Conservation (phyloP, 2,329 filamentous ascomycete genomes). For the Claviceps pusilla region DNA sequence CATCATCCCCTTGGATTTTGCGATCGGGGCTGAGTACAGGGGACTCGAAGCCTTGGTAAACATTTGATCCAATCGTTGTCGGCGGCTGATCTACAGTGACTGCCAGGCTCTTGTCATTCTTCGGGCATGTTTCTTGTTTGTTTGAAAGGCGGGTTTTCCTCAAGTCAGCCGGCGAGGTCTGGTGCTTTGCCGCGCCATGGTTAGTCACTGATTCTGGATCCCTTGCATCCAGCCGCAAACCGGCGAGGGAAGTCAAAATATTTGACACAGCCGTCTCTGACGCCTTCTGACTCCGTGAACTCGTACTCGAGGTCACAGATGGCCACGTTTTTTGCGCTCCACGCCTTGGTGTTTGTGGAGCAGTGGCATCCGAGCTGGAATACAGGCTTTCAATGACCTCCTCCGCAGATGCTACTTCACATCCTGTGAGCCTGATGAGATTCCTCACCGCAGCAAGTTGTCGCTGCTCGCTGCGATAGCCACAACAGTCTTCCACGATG, state of each 20-base stretch:
- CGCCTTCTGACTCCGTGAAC: not conserved
- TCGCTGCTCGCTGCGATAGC: slow-evolving; percentile 54
- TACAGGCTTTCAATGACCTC: slow-evolving; percentile 34
- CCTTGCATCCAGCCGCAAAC: slow-evolving; percentile 16
- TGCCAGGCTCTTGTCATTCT: not conserved
- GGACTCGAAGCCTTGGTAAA: not conserved
- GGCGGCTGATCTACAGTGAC: not conserved
- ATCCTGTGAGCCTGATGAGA: slow-evolving; percentile 62
- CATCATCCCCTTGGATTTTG: not conserved
- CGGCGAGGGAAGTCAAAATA: slow-evolving; percentile 18
- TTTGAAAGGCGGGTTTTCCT: slow-evolving; percentile 6
- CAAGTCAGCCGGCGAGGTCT: slow-evolving; percentile 6
- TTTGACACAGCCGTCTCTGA: slow-evolving; percentile 10
- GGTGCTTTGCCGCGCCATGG: not conserved
- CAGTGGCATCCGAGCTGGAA: slow-evolving; percentile 5
- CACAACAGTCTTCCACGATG: slow-evolving; percentile 76
- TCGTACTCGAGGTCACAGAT: not conserved
- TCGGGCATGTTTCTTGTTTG: slow-evolving; percentile 6
- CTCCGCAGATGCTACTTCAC: slow-evolving; percentile 44
- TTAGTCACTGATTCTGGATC: slow-evolving; percentile 9
- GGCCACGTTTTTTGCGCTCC: not conserved
- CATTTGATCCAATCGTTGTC: not conserved
- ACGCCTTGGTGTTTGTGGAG: slow-evolving; percentile 3
- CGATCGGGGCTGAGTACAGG: not conserved
- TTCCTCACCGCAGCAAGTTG: slow-evolving; percentile 57